phyloP scores from a whole-genome alignment of 257 asterid species.

The Ilex aquifolium region DNA sequence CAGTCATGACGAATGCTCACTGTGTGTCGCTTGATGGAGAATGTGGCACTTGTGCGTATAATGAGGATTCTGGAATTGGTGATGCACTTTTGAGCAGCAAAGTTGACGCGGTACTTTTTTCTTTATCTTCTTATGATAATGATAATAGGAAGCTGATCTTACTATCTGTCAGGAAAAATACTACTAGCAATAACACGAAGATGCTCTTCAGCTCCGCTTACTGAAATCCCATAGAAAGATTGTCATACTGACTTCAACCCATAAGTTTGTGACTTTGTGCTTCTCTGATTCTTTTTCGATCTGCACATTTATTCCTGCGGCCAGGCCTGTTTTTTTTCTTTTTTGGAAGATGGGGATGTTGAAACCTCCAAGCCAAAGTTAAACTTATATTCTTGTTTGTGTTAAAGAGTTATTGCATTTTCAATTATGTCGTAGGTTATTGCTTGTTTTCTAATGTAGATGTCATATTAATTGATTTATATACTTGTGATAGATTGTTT shows the following conservation, averaged over 20 bases:
- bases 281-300: too few relatives aligned
- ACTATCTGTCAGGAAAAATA: neutral
- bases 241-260: neutral
- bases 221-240: neutral
- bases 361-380: too few relatives aligned
- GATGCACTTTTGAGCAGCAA: conserved; percentile 78
- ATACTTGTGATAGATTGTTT: conserved; percentile 17
- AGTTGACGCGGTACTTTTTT: conserved; percentile 72
- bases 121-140: neutral
- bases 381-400: too few relatives aligned
- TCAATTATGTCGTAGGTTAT: too few relatives aligned
- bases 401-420: too few relatives aligned
- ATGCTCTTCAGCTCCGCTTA: too few relatives aligned
- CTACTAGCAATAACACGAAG: too few relatives aligned
- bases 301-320: too few relatives aligned
- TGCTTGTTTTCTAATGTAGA: too few relatives aligned
- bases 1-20: conserved; percentile 33
- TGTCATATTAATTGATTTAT: too few relatives aligned
- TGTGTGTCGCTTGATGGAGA: conserved; percentile 55
- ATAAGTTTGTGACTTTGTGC: neutral
- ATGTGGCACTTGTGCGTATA: conserved; percentile 59
- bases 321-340: too few relatives aligned
- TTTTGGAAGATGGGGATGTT: too few relatives aligned
- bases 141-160: neutral
- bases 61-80: conserved; percentile 61